phyloP scores from a whole-genome alignment of 2,329 filamentous ascomycete genomes.

The Ascochyta koolunga region DNA sequence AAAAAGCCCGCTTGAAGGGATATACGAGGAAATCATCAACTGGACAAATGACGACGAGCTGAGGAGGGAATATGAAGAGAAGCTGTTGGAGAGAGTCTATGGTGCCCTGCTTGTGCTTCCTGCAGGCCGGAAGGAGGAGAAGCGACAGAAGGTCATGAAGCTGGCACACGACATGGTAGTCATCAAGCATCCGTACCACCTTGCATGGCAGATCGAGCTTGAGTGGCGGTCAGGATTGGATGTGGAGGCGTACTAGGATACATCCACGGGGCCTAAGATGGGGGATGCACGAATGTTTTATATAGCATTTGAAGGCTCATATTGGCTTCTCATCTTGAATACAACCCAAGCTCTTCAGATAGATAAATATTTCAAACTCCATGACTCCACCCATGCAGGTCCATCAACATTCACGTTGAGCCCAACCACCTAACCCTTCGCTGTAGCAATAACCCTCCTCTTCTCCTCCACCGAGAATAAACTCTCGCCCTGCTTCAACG shows the following conservation, averaged over 20 bases:
- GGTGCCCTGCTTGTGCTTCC: conserved; percentile 76
- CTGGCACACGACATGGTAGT: conserved; percentile 93
- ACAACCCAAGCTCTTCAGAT: neutral
- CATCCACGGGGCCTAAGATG: neutral
- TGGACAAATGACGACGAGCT: conserved; percentile 89
- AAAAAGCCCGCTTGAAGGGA: conserved; percentile 75
- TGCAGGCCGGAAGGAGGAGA: conserved; percentile 69
- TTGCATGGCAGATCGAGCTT: conserved; percentile 89
- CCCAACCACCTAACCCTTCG: conserved; percentile 5
- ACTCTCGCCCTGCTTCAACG: conserved; percentile 69
- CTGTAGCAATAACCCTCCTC: conserved; percentile 46
- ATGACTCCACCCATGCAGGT: conserved; percentile 22
- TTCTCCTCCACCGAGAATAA: conserved; percentile 65
- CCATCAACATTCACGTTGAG: neutral
- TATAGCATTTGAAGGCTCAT: neutral
- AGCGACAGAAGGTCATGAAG: conserved; percentile 74
- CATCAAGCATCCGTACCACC: conserved; percentile 85
- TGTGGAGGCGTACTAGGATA: conserved; percentile 33
- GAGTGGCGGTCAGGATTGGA: conserved; percentile 73
- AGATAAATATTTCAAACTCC: conserved; percentile 3
- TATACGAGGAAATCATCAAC: conserved; percentile 85
- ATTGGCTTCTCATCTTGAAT: neutral
- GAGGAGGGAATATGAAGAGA: conserved; percentile 86
- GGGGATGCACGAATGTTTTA: no score
- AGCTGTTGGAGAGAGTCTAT: conserved; percentile 79